A percentile compares a stretch with the other conserved stretches of the same genome.
Conservation (phyloP, 2,329 filamentous ascomycete species). For the Juglanconis sp. region DNA sequence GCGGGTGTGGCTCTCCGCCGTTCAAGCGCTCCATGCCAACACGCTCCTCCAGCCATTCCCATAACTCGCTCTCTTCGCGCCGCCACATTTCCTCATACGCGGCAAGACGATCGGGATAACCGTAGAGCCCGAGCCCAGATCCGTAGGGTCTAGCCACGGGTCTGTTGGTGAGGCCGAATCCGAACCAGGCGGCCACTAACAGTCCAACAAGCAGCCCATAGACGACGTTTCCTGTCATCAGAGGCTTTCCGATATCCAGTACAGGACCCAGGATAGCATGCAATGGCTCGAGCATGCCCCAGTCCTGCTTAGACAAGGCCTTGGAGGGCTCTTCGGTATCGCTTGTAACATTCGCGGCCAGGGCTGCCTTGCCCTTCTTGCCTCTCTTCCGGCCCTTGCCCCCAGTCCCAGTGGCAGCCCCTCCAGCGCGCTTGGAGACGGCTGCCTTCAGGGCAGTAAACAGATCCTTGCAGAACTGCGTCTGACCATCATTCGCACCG, state of each 20-base stretch:
- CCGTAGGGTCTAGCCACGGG: conserved; percentile 35
- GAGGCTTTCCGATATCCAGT: conserved; percentile 63
- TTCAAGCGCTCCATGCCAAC: conserved; percentile 65
- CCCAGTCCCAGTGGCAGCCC: conserved; percentile 42
- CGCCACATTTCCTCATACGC: conserved; percentile 95
- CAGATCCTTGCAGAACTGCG: conserved; percentile 76
- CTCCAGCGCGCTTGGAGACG: conserved; percentile 59
- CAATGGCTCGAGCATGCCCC: conserved; percentile 80
- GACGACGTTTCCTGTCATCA: conserved; percentile 74
- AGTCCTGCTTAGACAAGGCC: conserved; percentile 48
- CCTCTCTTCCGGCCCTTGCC: conserved; percentile 62
- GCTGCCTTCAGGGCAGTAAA: conserved; percentile 70
- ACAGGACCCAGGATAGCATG: conserved; percentile 68
- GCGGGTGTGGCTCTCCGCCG: conserved; percentile 35
- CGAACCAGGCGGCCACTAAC: conserved; percentile 72
- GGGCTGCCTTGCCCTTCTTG: conserved; percentile 48
- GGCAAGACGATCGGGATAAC: conserved; percentile 64
- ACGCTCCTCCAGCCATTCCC: conserved; percentile 90
- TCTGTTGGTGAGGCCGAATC: conserved; percentile 50
- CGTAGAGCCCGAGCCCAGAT: conserved; percentile 37
- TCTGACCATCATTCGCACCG: conserved; percentile 86
- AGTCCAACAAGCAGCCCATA: conserved; percentile 72
- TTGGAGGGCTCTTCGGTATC: conserved; percentile 39
- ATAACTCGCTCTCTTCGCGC: conserved; percentile 80
- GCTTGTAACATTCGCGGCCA: conserved; percentile 40